phyloP scores from a whole-genome alignment of 345 rosid species.

The Brassica juncea region DNA sequence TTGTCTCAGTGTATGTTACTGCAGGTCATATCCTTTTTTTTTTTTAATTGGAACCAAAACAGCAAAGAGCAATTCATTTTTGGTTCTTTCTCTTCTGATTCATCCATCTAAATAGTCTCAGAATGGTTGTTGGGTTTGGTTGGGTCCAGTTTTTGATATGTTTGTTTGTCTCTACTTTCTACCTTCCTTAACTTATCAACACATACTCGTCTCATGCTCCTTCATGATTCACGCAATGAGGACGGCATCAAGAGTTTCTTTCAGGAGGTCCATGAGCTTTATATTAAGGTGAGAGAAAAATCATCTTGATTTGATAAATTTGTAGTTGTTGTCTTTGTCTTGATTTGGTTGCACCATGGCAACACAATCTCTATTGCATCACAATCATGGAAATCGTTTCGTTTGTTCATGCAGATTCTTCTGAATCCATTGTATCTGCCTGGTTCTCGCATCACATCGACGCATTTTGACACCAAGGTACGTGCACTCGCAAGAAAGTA shows the following conservation, averaged over 20 bases:
- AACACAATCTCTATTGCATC: not conserved
- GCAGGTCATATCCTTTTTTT: slow-evolving; percentile 91
- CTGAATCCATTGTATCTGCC: slow-evolving; percentile 91
- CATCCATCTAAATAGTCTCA: not conserved
- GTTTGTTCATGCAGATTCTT: slow-evolving; percentile 56
- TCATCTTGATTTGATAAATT: not conserved
- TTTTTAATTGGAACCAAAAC: too few species aligned
- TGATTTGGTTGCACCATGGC: not conserved
- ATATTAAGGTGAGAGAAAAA: slow-evolving; percentile 23
- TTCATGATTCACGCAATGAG: slow-evolving; percentile 92
- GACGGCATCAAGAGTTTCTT: slow-evolving; percentile 95
- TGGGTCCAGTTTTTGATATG: not conserved
- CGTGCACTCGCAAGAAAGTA: slow-evolving; percentile 94
- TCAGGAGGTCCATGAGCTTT: slow-evolving; percentile 47
- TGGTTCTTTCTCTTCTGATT: not conserved
- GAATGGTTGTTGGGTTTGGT: not conserved
- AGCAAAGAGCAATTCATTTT: too few species aligned
- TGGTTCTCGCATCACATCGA: slow-evolving; percentile 81
- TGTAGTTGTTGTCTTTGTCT: not conserved
- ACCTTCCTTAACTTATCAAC: slow-evolving; percentile 50
- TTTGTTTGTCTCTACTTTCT: not conserved
- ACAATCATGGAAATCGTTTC: not conserved
- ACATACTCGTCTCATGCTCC: slow-evolving; percentile 95
- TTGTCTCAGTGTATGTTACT: slow-evolving; percentile 92
- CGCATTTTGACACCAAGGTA: slow-evolving; percentile 93